These are phyloP conservation scores for Rhizopogon vesiculosus DNA, from an alignment of 768 basidiomycete species.

Conservation along the genomic window DNA sequence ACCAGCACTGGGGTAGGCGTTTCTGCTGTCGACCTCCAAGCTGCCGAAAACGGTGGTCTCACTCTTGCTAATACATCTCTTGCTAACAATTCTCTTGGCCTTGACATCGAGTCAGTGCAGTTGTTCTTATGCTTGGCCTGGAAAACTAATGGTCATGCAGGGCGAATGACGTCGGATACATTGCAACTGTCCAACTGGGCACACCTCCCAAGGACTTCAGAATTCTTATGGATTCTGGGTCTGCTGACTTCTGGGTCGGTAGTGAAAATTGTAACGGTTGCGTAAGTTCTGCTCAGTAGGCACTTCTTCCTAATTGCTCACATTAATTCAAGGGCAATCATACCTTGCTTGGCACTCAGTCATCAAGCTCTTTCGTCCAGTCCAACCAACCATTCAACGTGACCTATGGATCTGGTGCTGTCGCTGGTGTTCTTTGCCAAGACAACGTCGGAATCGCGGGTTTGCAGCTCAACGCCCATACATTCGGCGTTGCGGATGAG, in stretches of 20 bases:
- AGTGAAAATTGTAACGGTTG: conserved; percentile 46
- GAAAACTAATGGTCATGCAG: conserved; percentile 19
- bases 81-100: conserved; percentile 51
- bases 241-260: conserved; percentile 66
- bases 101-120: conserved; percentile 60
- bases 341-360: conserved; percentile 55
- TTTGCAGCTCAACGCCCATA: conserved; percentile 49
- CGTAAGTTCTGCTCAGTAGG: conserved; percentile 24
- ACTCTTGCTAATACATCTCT: conserved; percentile 39
- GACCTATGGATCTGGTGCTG: conserved; percentile 65
- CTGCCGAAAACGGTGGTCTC: conserved; percentile 31
- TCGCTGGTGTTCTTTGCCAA: conserved; percentile 56
- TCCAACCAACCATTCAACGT: conserved; percentile 48
- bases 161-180: conserved; percentile 50
- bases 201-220: conserved; percentile 54
- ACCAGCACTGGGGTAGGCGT: conserved; percentile 24
- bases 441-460: conserved; percentile 67
- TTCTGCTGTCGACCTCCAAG: conserved; percentile 31
- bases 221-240: conserved; percentile 68
- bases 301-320: conserved; percentile 5
- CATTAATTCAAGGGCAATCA: conserved; percentile 49
- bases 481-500: conserved; percentile 58
- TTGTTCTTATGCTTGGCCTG: neutral
- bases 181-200: conserved; percentile 60
- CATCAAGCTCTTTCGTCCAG: conserved; percentile 60